phyloP scores from a whole-genome alignment of 495 filamentous ascomycete genomes.

The Neurospora terricola region DNA sequence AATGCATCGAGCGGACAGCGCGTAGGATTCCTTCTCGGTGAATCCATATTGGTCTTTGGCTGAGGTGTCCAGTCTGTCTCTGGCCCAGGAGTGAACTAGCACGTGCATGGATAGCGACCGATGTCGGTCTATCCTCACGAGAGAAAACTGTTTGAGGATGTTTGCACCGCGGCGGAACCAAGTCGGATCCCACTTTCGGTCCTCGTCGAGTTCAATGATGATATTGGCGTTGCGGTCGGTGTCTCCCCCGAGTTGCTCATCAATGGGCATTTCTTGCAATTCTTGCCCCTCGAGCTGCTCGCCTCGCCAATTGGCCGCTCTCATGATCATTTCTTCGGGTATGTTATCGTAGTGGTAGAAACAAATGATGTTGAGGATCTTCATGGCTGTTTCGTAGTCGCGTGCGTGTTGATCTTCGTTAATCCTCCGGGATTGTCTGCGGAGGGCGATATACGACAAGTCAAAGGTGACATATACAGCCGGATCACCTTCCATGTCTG shows the following conservation, averaged over 20 bases:
- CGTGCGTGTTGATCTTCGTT: neutral
- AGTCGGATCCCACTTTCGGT: neutral
- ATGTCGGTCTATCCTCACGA: neutral
- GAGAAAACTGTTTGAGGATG: neutral
- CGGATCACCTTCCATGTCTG: neutral
- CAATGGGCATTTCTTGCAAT: neutral
- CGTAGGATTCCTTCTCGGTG: neutral
- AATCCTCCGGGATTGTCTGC: neutral
- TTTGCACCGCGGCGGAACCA: neutral
- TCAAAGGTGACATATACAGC: neutral
- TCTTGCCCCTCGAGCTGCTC: neutral
- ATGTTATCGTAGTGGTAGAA: neutral
- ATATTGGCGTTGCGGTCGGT: neutral
- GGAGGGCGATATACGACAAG: neutral
- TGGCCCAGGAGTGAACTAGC: neutral
- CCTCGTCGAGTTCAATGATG: neutral
- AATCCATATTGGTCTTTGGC: neutral
- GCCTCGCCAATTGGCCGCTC: neutral
- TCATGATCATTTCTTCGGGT: neutral
- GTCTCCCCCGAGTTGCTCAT: neutral
- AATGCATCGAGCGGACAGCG: neutral
- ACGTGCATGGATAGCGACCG: neutral
- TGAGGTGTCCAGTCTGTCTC: neutral
- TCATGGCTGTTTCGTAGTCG: neutral
- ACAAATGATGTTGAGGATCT: neutral